Conservation (phyloP, 2,329 filamentous ascomycete species). For the Alternaria burnsii region DNA sequence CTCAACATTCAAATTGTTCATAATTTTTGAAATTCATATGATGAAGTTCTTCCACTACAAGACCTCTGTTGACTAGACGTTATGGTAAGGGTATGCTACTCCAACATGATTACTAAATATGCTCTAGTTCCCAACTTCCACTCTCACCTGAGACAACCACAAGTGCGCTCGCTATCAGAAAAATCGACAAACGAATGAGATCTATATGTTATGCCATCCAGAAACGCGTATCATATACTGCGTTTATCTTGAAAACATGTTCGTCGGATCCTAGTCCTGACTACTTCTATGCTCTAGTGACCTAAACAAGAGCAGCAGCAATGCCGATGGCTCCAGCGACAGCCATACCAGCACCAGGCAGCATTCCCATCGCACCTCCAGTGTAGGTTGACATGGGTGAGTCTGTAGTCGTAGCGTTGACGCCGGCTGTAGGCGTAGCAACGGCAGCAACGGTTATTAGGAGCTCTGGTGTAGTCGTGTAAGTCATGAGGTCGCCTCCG, state of each 20-base stretch:
- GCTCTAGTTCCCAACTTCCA: neutral
- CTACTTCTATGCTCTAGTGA: no score
- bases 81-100: neutral
- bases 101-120: neutral
- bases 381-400: constrained; percentile 10
- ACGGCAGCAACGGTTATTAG: constrained; percentile 36
- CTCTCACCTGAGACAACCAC: accelerated
- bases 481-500: constrained; percentile 31
- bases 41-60: neutral
- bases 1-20: neutral
- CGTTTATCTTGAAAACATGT: neutral
- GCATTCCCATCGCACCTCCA: neutral
- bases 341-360: constrained; percentile 7
- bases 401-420: constrained; percentile 5
- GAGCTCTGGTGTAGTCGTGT: constrained; percentile 34
- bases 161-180: neutral
- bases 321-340: constrained; percentile 5
- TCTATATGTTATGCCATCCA: neutral
- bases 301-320: constrained; percentile 6
- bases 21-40: neutral
- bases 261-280: neutral
- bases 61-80: neutral
- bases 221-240: neutral
- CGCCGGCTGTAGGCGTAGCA: constrained; percentile 16
- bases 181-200: neutral